Base-by-base conservation (phyloP, 352 stramenopile species). In the Hyaloperonospora arabidopsidis region DNA sequence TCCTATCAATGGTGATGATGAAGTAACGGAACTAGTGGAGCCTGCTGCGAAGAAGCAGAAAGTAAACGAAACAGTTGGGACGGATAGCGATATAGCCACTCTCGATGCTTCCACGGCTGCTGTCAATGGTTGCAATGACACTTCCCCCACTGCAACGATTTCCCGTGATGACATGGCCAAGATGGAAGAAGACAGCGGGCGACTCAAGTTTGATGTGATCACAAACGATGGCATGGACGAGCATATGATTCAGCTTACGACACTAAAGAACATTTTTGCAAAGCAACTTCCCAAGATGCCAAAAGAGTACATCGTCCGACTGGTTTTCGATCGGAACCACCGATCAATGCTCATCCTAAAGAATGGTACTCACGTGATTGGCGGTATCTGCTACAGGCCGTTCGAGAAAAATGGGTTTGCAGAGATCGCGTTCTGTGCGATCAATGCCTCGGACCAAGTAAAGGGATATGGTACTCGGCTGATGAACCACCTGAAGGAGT, bases 401-500 rank as follows among this genome's bases (percentile, higher is more conserved):
- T 99, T 98, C 66, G 65, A 87, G 22, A 77, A 79, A 13, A 94
- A 97, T 57, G 72, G 91, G 44, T 99, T 99, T 76, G 96, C 88
- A n/a, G 97, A 99, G 63, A 99, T 99, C 72, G 97, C 96, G 4
- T 99, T 99, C 69, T 98, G 96, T 61, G 97, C 96, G 13, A 97
- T 99, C 50, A 98, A 95, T 54, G 95, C 95, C 0, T 89, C 74
- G 11, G 95, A 99, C 63, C 95, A 98, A 61, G 90, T 98, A 14
- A 92, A 93, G 56, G 97, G 97, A 21, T 98, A 98, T 67, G 97
- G 97, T 47, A 99, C 95, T 21, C 91, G 95, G 13, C 61, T 99
- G 39, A 99, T 99, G 97, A 99, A 99, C 77, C 87, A 99, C 56
- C 57, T 99, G 29, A 99, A 99, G 71, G 86, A 98, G 65, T 95